A percentile compares a stretch with the other conserved stretches of the same genome.
Evolutionary conservation across 1,284 basidiomycete species (phyloP).

Genomic region (Exsudoporus floridanus): DNA sequence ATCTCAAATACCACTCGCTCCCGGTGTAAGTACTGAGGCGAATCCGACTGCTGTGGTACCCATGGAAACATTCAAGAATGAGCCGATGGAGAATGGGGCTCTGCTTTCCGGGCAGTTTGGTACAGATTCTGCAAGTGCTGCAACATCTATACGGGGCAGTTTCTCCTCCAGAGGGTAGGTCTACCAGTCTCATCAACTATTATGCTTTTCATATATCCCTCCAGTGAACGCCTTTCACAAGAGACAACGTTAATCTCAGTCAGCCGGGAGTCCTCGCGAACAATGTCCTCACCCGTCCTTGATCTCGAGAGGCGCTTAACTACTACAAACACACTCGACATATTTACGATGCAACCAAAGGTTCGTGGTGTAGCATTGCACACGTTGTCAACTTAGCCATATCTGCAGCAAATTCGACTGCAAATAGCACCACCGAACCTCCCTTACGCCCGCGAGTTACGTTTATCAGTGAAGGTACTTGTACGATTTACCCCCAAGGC

Average conservation of each 20-base stretch:
- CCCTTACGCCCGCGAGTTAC: conserved; percentile 78
- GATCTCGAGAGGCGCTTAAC: conserved; percentile 84
- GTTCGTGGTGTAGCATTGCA: conserved; percentile 42
- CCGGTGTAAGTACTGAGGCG: conserved; percentile 47
- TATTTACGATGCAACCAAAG: conserved; percentile 96
- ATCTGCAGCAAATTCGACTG: conserved; percentile 76
- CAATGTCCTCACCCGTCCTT: conserved; percentile 56
- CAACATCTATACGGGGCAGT: conserved; percentile 51
- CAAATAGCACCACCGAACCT: conserved; percentile 86
- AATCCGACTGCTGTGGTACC: conserved; percentile 47
- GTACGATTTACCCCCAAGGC: conserved; percentile 79
- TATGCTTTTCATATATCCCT: conserved; percentile 2
- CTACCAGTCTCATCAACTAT: conserved; percentile 1
- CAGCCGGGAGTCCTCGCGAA: conserved; percentile 49
- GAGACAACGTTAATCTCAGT: conserved; percentile 58
- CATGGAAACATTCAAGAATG: conserved; percentile 3
- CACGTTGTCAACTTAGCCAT: conserved; percentile 15
- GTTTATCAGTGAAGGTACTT: conserved; percentile 72
- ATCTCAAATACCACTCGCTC: conserved; percentile 18
- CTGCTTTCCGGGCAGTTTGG: conserved; percentile 32
- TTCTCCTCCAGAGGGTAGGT: conserved; percentile 58
- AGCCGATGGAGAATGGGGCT: conserved; percentile 2
- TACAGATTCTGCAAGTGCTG: conserved; percentile 41
- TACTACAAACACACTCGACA: conserved; percentile 81
- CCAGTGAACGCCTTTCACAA: conserved; percentile 57